These are phyloP conservation scores for Pyrrhoderma lamaoense DNA, from an alignment of 1,284 basidiomycete species.

Conservation along the genomic window DNA sequence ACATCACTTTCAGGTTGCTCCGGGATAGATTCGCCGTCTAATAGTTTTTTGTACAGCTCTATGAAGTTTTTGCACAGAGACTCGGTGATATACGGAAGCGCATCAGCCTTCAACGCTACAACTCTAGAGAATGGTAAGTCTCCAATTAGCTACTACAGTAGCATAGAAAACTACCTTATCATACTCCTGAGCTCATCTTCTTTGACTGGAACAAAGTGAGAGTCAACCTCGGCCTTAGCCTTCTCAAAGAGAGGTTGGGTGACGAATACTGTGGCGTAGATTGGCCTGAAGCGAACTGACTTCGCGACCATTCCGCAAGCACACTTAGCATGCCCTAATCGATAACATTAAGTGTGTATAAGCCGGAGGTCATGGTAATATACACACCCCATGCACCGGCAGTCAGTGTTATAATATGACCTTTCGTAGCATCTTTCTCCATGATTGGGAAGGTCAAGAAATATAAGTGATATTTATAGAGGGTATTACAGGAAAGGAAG, in stretches of 20 bases:
- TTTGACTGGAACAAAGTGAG: neutral
- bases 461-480: too few relatives aligned
- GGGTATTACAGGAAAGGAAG: too few relatives aligned
- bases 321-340: slow-evolving; percentile 10
- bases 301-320: slow-evolving; percentile 7
- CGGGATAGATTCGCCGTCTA: neutral
- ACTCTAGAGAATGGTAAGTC: slow-evolving; percentile 1
- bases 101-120: slow-evolving; percentile 1
- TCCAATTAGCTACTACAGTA: too few relatives aligned
- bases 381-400: neutral
- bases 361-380: neutral
- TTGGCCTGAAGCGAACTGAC: slow-evolving; percentile 1
- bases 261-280: slow-evolving; percentile 4
- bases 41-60: neutral
- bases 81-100: neutral
- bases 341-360: too few relatives aligned
- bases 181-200: slow-evolving; percentile 1
- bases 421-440: neutral
- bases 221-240: slow-evolving; percentile 4
- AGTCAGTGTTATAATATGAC: neutral
- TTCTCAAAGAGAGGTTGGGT: slow-evolving; percentile 2
- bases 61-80: neutral
- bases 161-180: slow-evolving; percentile 2
- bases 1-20: neutral
- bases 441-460: neutral